phyloP scores from a whole-genome alignment of 495 filamentous ascomycete genomes.

The Aspergillus haitiensis region DNA sequence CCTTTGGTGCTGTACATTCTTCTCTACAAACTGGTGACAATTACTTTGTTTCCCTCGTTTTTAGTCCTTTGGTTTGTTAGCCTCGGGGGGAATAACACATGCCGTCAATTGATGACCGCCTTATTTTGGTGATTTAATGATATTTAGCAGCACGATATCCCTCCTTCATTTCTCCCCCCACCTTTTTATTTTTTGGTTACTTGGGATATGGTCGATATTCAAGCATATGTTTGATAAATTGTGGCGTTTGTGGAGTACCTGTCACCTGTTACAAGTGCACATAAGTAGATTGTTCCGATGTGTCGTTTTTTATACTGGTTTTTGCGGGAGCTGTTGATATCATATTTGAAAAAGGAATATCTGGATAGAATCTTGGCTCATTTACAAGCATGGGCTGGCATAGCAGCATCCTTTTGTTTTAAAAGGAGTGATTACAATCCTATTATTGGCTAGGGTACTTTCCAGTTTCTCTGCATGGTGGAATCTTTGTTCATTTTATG shows the following conservation, averaged over 20 bases:
- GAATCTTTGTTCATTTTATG: no score
- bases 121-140: slow-evolving; percentile 15
- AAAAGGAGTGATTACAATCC: background rate
- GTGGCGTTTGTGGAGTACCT: slow-evolving; percentile 31
- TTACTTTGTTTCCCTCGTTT: slow-evolving; percentile 4
- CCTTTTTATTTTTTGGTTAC: background rate
- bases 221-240: slow-evolving; percentile 27
- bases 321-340: slow-evolving; percentile 6
- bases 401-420: slow-evolving; percentile 3
- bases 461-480: background rate
- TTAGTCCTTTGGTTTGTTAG: slow-evolving; percentile 2
- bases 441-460: background rate
- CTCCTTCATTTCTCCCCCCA: slow-evolving; percentile 5
- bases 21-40: background rate
- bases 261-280: slow-evolving; percentile 23
- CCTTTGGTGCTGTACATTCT: background rate
- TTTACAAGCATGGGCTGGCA: slow-evolving; percentile 12
- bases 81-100: slow-evolving; percentile 4
- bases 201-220: slow-evolving; percentile 12
- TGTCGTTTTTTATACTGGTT: slow-evolving; percentile 14
- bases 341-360: slow-evolving; percentile 5
- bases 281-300: slow-evolving; percentile 26
- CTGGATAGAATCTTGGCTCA: slow-evolving; percentile 8
- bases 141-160: slow-evolving; percentile 16
- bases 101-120: slow-evolving; percentile 12